These are phyloP conservation scores for Cercophora scortea DNA, from an alignment of 495 filamentous ascomycete genomes.

Conservation along the genomic window DNA sequence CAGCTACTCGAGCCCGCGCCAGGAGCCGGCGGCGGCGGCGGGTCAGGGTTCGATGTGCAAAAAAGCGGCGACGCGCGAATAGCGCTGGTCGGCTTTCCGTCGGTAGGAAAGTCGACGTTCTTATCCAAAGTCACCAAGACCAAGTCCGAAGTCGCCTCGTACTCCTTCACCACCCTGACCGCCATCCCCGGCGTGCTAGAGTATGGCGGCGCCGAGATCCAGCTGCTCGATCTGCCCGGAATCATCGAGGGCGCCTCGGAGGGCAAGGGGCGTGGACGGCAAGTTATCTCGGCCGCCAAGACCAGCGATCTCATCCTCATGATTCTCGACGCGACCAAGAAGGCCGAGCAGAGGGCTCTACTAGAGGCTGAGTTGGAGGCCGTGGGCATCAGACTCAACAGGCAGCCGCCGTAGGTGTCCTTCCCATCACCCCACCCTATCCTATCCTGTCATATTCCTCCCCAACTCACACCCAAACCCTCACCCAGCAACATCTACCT, in stretches of 20 bases:
- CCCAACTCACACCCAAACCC: slow-evolving; percentile 1
- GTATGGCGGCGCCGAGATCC: slow-evolving; percentile 97
- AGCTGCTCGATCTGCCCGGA: slow-evolving; percentile 95
- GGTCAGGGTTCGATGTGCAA: slow-evolving; percentile 87
- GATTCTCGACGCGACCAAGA: slow-evolving; percentile 95
- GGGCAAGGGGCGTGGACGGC: slow-evolving; percentile 90
- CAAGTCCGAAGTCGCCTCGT: slow-evolving; percentile 90
- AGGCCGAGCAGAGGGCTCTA: slow-evolving; percentile 84
- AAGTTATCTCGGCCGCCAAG: slow-evolving; percentile 99
- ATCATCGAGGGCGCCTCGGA: slow-evolving; percentile 98
- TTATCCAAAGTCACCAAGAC: slow-evolving; percentile 99
- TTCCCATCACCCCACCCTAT: neutral
- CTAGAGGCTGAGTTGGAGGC: slow-evolving; percentile 92
- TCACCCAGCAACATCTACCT: slow-evolving; percentile 92
- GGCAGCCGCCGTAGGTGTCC: slow-evolving; percentile 73
- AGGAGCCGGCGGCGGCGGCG: slow-evolving; percentile 66
- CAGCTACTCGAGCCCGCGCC: slow-evolving; percentile 89
- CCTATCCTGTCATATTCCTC: too few species aligned
- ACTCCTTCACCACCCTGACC: slow-evolving; percentile 96
- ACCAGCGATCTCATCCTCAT: slow-evolving; percentile 96
- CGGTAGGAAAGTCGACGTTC: slow-evolving; percentile 98
- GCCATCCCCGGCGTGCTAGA: slow-evolving; percentile 97
- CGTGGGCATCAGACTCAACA: slow-evolving; percentile 90
- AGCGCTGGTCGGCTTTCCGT: slow-evolving; percentile 94
- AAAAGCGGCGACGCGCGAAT: slow-evolving; percentile 97